Base-by-base conservation (phyloP, 345 rosid species). In the Schrenkiella parvula region DNA sequence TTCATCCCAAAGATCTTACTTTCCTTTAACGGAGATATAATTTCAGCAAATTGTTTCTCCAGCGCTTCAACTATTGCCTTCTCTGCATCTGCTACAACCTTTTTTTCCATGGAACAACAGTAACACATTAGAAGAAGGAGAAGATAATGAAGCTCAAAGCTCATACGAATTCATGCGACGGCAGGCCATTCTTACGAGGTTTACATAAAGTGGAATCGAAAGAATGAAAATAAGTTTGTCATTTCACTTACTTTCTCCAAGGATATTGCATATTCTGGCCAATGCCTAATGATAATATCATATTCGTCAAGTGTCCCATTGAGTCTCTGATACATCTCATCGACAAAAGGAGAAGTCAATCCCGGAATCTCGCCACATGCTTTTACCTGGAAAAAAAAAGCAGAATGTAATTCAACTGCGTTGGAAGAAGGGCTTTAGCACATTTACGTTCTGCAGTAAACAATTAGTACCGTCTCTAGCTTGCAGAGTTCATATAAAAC, bases 51-150 rank as follows among this genome's bases (percentile, higher is more conserved):
- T 31, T 91, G 99, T 82, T 83, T 89, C 82, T 91, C 95, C 81
- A 95, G 78, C 38, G 92, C 82, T 78, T 89, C 96, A 38, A 87
- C 75, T 44, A 81, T 83, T 9, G 95, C 96, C 78, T 87, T 95
- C 80, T 95, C 96, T 13, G 89, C 79, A 78, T 91, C 95, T 75
- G 88, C 92, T 68, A 89, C 80, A 66, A 91, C 99, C 99, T 91
- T 68, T 76, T 19, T 46, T 51, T n/a, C 55, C 50, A 65, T 14
- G 62, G 15, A 65, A 63, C 43, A 77, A 61, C 14, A 64, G 4
- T 23, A 68, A 26, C 42, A 22, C 15, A 12, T 29, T 12, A 35
- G 13, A 64, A 26, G 38, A 29, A 46, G 41, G 6, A 44, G 54
- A 44, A 2, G 17, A 63, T 44, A 63, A 44, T 44, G 39, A 63